A percentile compares a stretch with the other conserved stretches of the same genome.
These are phyloP conservation scores for Diutina siamensis DNA, from an alignment of 1,139 yeast species.

Conservation along the genomic window DNA sequence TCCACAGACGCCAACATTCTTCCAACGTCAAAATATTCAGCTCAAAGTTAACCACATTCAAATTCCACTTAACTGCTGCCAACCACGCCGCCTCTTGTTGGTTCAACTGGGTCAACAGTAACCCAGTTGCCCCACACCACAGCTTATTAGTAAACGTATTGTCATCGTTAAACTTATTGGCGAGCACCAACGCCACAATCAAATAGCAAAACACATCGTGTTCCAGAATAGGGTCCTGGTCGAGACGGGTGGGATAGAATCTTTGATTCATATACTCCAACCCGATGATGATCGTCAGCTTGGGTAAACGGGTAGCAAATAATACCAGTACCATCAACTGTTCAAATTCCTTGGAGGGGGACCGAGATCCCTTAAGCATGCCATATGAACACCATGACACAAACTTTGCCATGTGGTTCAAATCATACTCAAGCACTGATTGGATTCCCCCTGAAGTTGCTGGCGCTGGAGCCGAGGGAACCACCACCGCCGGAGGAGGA, in stretches of 20 bases:
- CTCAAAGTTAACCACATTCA: conserved; percentile 34
- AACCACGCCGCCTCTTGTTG: conserved; percentile 69
- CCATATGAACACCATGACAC: conserved; percentile 57
- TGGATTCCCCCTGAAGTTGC: conserved; percentile 21
- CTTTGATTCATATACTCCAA: conserved; percentile 59
- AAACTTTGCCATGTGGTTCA: conserved; percentile 67
- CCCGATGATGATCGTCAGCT: conserved; percentile 67
- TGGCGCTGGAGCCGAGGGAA: neutral
- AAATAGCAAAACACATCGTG: conserved; percentile 48
- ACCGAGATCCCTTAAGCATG: conserved; percentile 37
- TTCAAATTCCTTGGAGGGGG: conserved; percentile 45
- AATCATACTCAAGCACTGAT: conserved; percentile 66
- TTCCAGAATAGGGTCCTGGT: conserved; percentile 16
- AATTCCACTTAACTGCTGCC: conserved; percentile 32
- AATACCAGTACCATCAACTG: conserved; percentile 56
- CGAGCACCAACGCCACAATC: conserved; percentile 64
- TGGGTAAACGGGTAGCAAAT: conserved; percentile 76
- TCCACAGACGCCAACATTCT: conserved; percentile 39
- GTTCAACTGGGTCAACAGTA: conserved; percentile 50
- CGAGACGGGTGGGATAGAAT: conserved; percentile 13
- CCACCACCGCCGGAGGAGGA: conserved; percentile 1
- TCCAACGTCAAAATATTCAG: conserved; percentile 29
- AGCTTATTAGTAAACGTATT: conserved; percentile 91
- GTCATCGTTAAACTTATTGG: conserved; percentile 93
- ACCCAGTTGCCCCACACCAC: conserved; percentile 92